Evolutionary conservation across 1,284 basidiomycete species (phyloP), one percentile per base, ranked within the genome.

Genomic region (Ganoderma resinaceum): DNA sequence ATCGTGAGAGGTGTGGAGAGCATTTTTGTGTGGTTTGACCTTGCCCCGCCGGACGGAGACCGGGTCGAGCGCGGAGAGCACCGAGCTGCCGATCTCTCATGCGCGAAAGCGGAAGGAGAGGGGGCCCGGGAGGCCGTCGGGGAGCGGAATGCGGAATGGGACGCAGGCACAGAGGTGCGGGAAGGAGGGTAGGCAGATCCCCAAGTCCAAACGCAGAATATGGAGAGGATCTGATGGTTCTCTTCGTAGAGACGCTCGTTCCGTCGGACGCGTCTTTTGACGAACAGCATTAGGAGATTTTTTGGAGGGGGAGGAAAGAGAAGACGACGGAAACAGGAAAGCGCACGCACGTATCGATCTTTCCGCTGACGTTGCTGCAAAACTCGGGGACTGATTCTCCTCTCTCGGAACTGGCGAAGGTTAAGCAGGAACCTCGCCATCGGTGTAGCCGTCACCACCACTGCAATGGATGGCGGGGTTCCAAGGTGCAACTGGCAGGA

Each of bases 401-500:
- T 64, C 31, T 63, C 61, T 12, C 33, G 62, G 1, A 71, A 43
- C 26, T 62, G 31, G 23, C 62, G 57, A 38, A 68, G 59, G 64
- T 68, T 23, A n/a, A 71, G 64, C 4, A 64, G 49, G 49, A n/a
- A 68, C 64, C 29, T 66, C 59, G 26, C 66, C 70, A 12, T 71
- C 66, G 14, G 68, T 31, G 5, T 62, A 23, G 35, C 59, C 49
- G 12, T 65, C n/a, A n/a, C n/a, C n/a, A n/a, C n/a, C 62, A 3
- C 61, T n/a, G 12, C 55, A 35, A 18, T 53, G 60, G 14, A 68
- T 35, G 1, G 46, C 5, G 1, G 64, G 61, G n/a, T n/a, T n/a
- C n/a, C n/a, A n/a, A n/a, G n/a, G n/a, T n/a, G n/a, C n/a, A n/a
- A n/a, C n/a, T n/a, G n/a, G n/a, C n/a, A n/a, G n/a, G n/a, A n/a